Base-by-base conservation (phyloP, 768 basidiomycete genomes). In the Tylopilus balloui region DNA sequence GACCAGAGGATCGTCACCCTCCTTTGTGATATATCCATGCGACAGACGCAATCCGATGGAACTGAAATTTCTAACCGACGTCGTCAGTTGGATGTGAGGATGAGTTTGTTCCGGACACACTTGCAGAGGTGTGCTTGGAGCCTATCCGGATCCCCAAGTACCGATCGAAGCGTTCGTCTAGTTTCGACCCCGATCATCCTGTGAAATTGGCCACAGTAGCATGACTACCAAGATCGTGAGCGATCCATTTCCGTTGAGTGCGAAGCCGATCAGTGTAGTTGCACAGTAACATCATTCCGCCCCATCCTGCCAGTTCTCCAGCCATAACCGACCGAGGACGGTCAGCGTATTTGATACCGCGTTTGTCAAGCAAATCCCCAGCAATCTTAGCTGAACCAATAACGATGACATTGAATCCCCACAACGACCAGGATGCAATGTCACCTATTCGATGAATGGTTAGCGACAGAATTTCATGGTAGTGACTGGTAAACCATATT, bases 361-460 rank as follows among this genome's bases (percentile, higher is more conserved):
- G 69, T 47, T 71, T 78, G 52, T 79, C 75, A 4, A 79, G 67
- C 4, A 78, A 63, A 17, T 79, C 77, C 15, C 60, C 55, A 8
- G 72, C 68, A 5, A 69, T 70, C 32, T 65, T 57, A 5, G 71
- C 67, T 14, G 76, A 71, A 45, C 75, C 76, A 6, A 79, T 56
- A 32, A 78, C 48, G 17, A 78, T 62, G 34, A 78, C 61, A 6
- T 72, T 70, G 51, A 74, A 49, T 36, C 55, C 53, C 4, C 54
- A 45, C 4, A 57, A 3, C 17, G 47, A 51, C 10, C 27, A 25
- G 27, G 52, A 59, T 15, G 55, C 55, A 42, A 60, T 48, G 38
- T 61, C 51, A 45, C 56, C 56, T 61, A 32, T 40, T 3, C 20
- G 13, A 34, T 12, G 23, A 20, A 23, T 9, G n/a, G 6, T 43